Base-by-base conservation (phyloP, 1,139 yeast species). In the Debaryomyces coudertii region DNA sequence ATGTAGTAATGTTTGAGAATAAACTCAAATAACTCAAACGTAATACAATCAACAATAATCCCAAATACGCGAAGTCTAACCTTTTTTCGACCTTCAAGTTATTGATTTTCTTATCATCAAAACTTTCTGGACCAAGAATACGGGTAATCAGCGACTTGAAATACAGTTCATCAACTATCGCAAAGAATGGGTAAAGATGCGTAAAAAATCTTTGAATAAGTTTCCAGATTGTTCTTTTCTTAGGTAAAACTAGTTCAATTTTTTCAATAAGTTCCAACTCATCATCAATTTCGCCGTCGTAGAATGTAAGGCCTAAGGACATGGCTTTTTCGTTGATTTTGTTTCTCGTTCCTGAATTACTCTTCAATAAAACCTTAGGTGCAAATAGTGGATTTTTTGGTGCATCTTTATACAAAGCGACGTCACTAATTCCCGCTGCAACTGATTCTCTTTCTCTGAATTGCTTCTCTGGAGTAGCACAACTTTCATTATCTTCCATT, bases 151-250 rank as follows among this genome's bases (percentile, higher is more conserved):
- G 48, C 11, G 44, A 47, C 38, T 54, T 54, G 37, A 68, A 62
- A 2, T 56, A 58, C 16, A 46, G 53, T 53, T 81, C 80, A 49
- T 79, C 83, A 7, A 80, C 41, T 42, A 72, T 65, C 2, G 86
- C 85, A 47, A 69, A 56, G 40, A 73, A 66, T 0, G 78, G 77
- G 48, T 77, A 77, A 9, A 78, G 66, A 25, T 66, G 63, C 2
- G 56, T 54, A 56, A 80, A 80, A 53, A 69, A 81, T 23, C 77
- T 57, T 27, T 71, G 67, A n/a, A 79, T 56, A 3, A 76, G 64
- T 28, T 69, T 53, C 83, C 83, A 79, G 2, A 78, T 54, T 1
- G 71, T 68, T 45, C 65, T 71, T 36, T 63, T 69, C 4, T 57
- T 56, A 0, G 86, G 85, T 29, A 81, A 55, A 2, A 70, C 68